Base-by-base conservation (phyloP, 768 basidiomycete genomes). In the Hebeloma cylindrosporum region DNA sequence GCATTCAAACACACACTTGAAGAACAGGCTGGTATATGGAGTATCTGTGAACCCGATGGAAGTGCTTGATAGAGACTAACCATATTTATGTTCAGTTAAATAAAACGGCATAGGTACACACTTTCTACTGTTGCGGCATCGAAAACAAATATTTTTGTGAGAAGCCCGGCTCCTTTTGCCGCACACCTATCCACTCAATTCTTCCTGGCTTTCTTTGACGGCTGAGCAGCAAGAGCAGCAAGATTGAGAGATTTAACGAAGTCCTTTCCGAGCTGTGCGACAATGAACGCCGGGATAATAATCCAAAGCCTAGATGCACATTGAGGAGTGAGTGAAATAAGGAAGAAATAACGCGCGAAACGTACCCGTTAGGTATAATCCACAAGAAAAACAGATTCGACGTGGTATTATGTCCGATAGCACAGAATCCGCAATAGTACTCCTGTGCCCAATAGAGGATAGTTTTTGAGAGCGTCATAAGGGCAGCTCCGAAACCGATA, bases 381-480 rank as follows among this genome's bases (percentile, higher is more conserved):
- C 82, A 94, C 40, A 79, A 76, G 14, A 79, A 36, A 20, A 87
- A 14, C 31, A 87, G 62, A 23, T 74, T 71, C 33, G 57, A 50
- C 17, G 67, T 43, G 8, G 70, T 55, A 57, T 93, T 94, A 59
- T 95, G 93, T 7, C 89, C 89, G 21, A 83, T 68, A 7, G 78
- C 70, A 56, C 89, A 92, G 38, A 71, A 81, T 2, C 75, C 73
- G 61, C 88, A 90, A 58, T 72, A 90, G 62, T 84, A 85, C 63
- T 93, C 92, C 60, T 91, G 83, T 10, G 71, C 61, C 74, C 78
- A 79, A 64, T 94, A 95, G n/a, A 95, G 73, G 5, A 81, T 60
- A 2, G 93, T 95, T 70, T 95, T 94, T 27, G 83, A 78, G 30
- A 93, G 66, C 0, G 93, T 94, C 84, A 92, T 83, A n/a, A 75